Percentiles rank a stretch among this genome's conserved stretches.
phyloP scores from a whole-genome alignment of 345 rosid species.

The Citrus trifoliata region DNA sequence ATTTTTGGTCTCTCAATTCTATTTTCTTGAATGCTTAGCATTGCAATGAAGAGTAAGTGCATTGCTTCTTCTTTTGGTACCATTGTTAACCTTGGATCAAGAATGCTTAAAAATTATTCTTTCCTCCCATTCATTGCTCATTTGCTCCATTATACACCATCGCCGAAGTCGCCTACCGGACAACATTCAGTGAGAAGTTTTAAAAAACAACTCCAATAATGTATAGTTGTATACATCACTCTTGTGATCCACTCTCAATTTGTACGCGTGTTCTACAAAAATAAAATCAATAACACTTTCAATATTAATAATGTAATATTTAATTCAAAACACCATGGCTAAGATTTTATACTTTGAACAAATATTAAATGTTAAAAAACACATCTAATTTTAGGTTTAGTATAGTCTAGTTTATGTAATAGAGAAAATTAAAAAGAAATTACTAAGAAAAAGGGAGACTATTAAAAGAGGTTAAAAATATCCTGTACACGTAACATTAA shows the following conservation, averaged over 20 bases:
- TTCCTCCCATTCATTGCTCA: conserved; percentile 31
- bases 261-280: conserved; percentile 56
- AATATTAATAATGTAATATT: background rate
- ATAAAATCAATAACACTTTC: background rate
- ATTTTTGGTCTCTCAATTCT: conserved; percentile 62
- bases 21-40: conserved; percentile 60
- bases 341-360: background rate
- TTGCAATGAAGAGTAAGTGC: conserved; percentile 54
- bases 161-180: conserved; percentile 58
- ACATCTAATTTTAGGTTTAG: background rate
- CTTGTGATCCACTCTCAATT: conserved; percentile 63
- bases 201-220: conserved; percentile 63
- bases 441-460: background rate
- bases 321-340: background rate
- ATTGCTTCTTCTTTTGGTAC: conserved; percentile 50
- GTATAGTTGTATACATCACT: conserved; percentile 74
- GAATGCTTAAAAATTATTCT: conserved; percentile 37
- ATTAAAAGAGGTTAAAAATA: background rate
- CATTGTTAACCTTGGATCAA: conserved; percentile 39
- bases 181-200: conserved; percentile 53
- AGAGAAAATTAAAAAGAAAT: background rate
- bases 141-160: conserved; percentile 61
- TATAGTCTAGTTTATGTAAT: background rate
- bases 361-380: background rate
- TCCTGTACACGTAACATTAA: conserved; percentile 5